Base-by-base conservation (phyloP, 108 stramenopile species). In the Chaetoceros tenuissimus region DNA sequence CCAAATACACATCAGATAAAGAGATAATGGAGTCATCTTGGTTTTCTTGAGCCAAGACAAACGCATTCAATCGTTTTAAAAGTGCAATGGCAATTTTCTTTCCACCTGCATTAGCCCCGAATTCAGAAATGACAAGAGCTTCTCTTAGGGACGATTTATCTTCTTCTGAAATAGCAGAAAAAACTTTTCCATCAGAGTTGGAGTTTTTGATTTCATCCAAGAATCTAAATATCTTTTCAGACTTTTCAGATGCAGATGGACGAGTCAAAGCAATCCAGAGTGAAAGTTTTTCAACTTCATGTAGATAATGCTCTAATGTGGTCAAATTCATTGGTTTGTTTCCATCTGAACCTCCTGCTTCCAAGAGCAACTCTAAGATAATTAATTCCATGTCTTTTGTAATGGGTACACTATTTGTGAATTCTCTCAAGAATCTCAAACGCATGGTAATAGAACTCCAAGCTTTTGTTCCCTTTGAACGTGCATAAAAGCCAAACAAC, bases 331-430 rank as follows among this genome's bases (percentile, higher is more conserved):
- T 46, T 30, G 59, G 34, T 13, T 55, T 53, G 26, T 47, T 34
- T 10, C 62, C 63, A 31, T 53, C 50, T 28, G 40, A 47, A 2
- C 48, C 67, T 57, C 72, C 64, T 5, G 62, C 72, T 28, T 72
- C 62, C 20, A 78, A 22, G 22, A 73, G 48, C 40, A 66, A 29
- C 20, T 78, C 77, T 46, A 78, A 59, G 13, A 71, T 55, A 16
- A 71, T 54, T 51, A 78, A 62, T 48, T 78, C 77, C 1, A 65
- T 60, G 43, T 78, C 77, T 47, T 74, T 78, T 21, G 77, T 66
- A 13, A 65, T 44, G n/a, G 58, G 45, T 0, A 73, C 59, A 10
- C 51, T 55, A 3, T 48, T 30, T 20, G 59, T 67, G 2, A 78
- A 43, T 30, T 67, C 69, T 25, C 68, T 58, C 2, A 78, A 55